Base-by-base conservation (phyloP, 108 stramenopile genomes). In the Skeletonema potamos region DNA sequence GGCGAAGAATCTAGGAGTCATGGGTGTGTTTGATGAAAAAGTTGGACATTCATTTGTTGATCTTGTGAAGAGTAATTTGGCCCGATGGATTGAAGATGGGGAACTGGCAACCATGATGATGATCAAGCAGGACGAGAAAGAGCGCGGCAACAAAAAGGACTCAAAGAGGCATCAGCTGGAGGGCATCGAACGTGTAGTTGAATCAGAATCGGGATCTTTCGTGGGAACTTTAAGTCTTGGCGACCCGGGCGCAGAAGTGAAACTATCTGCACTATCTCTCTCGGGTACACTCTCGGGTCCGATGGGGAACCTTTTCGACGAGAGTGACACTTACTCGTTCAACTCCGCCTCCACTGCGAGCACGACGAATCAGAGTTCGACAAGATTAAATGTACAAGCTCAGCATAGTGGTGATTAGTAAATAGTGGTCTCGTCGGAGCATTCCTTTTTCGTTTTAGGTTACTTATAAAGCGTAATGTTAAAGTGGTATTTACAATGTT, bases 1-100 rank as follows among this genome's bases (percentile, higher is more conserved):
- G 63, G 86, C 87, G n/a, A 76, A 82, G 13, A 75, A 70, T 58
- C 64, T 91, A 46, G 85, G 82, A 29, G 87, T 87, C 46, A 84
- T 80, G 13, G 87, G 87, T 7, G 79, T 86, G 27, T 91, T 87
- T 73, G 87, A 85, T n/a, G 84, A 83, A 20, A 54, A 36, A 4
- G 62, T 56, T 6, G 79, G 79, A 27, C 27, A 65, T 12, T 57
- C 27, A 26, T 56, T 65, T 56, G 54, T 58, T 26, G 54, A 65
- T 4, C n/a, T 51, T 27, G 64, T 65, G 11, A 55, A 65, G 64
- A 58, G 56, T 58, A 65, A 65, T 56, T 28, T 55, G 26, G 51
- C 64, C 1, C 54, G 54, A 18, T 65, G 64, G 64, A 55, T 65
- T 57, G 54, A 28, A 28, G 64, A 65, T 24, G 64, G 64, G 55